phyloP scores from a whole-genome alignment of 495 filamentous ascomycete species.

The Aspergillus hancockii region DNA sequence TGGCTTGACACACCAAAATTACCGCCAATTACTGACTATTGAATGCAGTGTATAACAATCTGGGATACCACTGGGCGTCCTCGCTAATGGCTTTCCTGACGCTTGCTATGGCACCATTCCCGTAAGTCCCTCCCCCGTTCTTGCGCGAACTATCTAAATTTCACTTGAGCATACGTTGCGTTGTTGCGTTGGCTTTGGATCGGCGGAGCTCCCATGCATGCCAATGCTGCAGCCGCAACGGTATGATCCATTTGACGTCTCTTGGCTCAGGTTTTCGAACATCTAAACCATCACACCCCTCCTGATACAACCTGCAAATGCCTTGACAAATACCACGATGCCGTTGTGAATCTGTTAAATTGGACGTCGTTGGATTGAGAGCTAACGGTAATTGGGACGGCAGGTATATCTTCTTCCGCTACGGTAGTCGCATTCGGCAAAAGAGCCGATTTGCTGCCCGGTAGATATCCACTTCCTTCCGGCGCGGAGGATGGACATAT shows the following conservation, averaged over 20 bases:
- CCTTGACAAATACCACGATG: neutral
- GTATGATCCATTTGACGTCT: neutral
- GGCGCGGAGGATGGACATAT: neutral
- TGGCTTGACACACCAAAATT: neutral
- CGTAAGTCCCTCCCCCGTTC: conserved; percentile 44
- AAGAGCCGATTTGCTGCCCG: conserved; percentile 54
- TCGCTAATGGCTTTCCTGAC: conserved; percentile 70
- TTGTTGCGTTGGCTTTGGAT: conserved; percentile 11
- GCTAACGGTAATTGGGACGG: conserved; percentile 6
- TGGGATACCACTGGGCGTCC: conserved; percentile 75
- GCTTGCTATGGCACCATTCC: conserved; percentile 67
- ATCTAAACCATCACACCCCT: too few relatives aligned
- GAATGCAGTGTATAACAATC: conserved; percentile 59
- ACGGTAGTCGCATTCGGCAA: conserved; percentile 55
- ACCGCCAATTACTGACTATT: conserved; percentile 32
- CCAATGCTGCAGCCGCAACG: neutral
- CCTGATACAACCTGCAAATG: too few relatives aligned
- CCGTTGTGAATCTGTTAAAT: neutral
- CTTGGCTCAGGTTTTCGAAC: neutral
- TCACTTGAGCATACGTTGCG: neutral
- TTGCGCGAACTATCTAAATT: too few relatives aligned
- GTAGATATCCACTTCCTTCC: conserved; percentile 24
- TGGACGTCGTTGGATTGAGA: neutral
- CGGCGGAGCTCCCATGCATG: neutral
- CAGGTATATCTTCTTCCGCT: conserved; percentile 65